Conservation (phyloP, 2,329 filamentous ascomycete species). For the Escovopsis weberi region DNA sequence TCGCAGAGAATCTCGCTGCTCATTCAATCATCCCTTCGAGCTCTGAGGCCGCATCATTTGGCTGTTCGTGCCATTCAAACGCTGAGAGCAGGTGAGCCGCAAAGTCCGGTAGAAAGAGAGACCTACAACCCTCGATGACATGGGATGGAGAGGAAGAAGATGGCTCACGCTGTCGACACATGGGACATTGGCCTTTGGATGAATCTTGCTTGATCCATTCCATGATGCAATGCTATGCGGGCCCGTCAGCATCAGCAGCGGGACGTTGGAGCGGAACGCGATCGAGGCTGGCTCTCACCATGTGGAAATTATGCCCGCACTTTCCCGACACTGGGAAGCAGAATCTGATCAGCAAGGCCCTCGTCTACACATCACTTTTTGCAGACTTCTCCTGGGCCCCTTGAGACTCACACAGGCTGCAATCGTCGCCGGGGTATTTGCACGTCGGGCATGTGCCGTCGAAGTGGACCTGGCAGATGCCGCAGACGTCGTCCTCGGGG, state of each 20-base stretch:
- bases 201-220: slow-evolving; percentile 95
- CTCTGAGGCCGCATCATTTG: slow-evolving; percentile 16
- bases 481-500: slow-evolving; percentile 92
- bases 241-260: no score
- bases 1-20: no score
- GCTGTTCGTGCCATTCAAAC: slow-evolving; percentile 27
- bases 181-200: slow-evolving; percentile 86
- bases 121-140: background rate
- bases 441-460: slow-evolving; percentile 96
- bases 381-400: no score
- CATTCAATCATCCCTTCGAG: slow-evolving; percentile 10
- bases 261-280: background rate
- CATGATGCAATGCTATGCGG: slow-evolving; percentile 70
- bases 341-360: no score
- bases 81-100: slow-evolving; percentile 11
- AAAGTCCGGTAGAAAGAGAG: no score
- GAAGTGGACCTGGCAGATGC: slow-evolving; percentile 96
- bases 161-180: slow-evolving; percentile 80
- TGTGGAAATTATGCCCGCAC: slow-evolving; percentile 96
- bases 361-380: background rate
- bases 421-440: slow-evolving; percentile 95
- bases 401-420: slow-evolving; percentile 58
- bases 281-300: slow-evolving; percentile 42
- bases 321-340: slow-evolving; percentile 65
- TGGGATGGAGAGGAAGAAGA: background rate